phyloP scores from a whole-genome alignment of 331 rosid genomes.

The Malus hybrid region DNA sequence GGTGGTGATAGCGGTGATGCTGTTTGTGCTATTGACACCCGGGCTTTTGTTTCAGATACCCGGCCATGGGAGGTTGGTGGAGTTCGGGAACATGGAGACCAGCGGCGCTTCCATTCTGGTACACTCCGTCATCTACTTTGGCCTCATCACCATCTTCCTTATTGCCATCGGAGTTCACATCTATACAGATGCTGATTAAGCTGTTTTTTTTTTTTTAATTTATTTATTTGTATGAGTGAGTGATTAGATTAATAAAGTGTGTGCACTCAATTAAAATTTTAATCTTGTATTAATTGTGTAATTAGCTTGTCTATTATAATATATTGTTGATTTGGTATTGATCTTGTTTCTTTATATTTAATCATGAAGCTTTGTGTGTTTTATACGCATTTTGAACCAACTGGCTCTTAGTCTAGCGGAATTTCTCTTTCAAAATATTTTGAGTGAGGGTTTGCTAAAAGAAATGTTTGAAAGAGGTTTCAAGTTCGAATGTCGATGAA shows the following conservation, averaged over 20 bases:
- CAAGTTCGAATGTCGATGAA: neutral
- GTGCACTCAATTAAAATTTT: neutral
- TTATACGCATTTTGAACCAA: neutral
- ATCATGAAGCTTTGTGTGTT: neutral
- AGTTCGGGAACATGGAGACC: constrained; percentile 83
- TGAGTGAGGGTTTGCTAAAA: neutral
- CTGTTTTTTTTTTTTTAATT: neutral
- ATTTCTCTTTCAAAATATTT: too few relatives aligned
- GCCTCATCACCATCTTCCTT: constrained; percentile 69
- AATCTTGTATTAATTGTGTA: neutral
- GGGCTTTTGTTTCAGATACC: constrained; percentile 86
- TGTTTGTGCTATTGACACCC: constrained; percentile 67
- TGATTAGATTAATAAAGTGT: neutral
- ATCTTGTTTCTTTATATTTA: neutral
- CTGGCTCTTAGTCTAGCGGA: neutral
- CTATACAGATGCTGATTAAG: constrained; percentile 35
- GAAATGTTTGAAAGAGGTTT: neutral
- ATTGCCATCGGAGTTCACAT: constrained; percentile 72
- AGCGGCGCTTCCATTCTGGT: constrained; percentile 71
- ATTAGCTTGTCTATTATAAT: too few relatives aligned
- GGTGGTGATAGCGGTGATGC: constrained; percentile 58
- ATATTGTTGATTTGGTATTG: neutral
- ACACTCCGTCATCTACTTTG: constrained; percentile 69
- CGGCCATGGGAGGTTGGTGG: constrained; percentile 39
- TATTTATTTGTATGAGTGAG: neutral